Evolutionary conservation across 2,329 filamentous ascomycete genomes (phyloP), one percentile per base, ranked within the genome.

Genomic region (Aspergillus floridensis): DNA sequence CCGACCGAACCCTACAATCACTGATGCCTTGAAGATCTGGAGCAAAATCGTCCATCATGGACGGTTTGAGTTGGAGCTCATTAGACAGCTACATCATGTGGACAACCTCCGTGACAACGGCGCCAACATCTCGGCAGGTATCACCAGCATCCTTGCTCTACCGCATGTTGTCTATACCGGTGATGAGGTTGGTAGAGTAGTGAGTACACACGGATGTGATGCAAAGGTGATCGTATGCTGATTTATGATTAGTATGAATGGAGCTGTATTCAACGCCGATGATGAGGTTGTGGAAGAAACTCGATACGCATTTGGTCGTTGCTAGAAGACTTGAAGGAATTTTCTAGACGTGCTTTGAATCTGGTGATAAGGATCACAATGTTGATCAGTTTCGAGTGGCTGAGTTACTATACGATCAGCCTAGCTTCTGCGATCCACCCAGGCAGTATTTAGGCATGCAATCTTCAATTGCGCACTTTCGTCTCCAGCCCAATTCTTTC

Each of bases 161-260:
- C 86, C 91, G 56, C 88, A 89, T 63, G 84, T 88, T 62, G 87
- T 98, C 10, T 98, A 97, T 76, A 96, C 93, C 0, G 95, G 93
- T 3, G 95, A 98, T 78, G 95, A 98, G 64, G 89, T 92, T 64
- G 95, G 95, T 31, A 84, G 88, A 80, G 93, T 99, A 76, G 91
- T 95, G 72, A 85, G 88, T 85, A 60, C 53, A 58, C 21, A 10
- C 19, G 8, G 22, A 38, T 47, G 8, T 49, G 26, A 10, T 22
- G 21, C 26, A 2, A 12, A 35, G 22, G 3, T 29, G 19, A 19
- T 52, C 35, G 19, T 32, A 35, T 41, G 55, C 71, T 71, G 62
- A 74, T 57, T 14, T 19, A 31, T 31, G 31, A 19, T 31, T 67
- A 84, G 82, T 84, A 83, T 66, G 82, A 85, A 72, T 85, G 82